These are phyloP conservation scores for Phytophthora meadii DNA, from an alignment of 352 stramenopile genomes.

Conservation along the genomic window DNA sequence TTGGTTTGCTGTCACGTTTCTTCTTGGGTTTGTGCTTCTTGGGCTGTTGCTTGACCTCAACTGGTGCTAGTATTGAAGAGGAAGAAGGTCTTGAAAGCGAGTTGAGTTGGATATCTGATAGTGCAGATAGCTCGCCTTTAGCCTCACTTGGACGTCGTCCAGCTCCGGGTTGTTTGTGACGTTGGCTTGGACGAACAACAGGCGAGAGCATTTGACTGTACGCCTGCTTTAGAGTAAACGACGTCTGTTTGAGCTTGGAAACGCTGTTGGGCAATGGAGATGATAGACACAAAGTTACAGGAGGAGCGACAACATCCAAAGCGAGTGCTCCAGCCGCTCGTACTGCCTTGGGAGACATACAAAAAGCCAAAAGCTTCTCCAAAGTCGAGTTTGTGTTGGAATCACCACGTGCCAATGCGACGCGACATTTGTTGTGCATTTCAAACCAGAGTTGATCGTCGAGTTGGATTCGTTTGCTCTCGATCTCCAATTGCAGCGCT, in stretches of 20 bases:
- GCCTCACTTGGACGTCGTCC: background rate
- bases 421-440: constrained; percentile 60
- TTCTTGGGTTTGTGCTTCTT: constrained; percentile 40
- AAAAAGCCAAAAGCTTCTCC: constrained; percentile 68
- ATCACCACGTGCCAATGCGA: constrained; percentile 33
- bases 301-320: constrained; percentile 41
- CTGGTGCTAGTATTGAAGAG: constrained; percentile 12
- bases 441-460: constrained; percentile 60
- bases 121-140: constrained; percentile 6
- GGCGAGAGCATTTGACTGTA: constrained; percentile 61
- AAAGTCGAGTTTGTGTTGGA: constrained; percentile 38
- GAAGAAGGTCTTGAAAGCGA: constrained; percentile 19
- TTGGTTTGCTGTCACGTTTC: constrained; percentile 28
- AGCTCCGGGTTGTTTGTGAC: constrained; percentile 9
- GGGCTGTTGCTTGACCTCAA: constrained; percentile 22
- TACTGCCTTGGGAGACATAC: constrained; percentile 27
- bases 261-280: constrained; percentile 48
- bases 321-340: constrained; percentile 34
- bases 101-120: constrained; percentile 9
- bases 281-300: constrained; percentile 45
- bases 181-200: constrained; percentile 61
- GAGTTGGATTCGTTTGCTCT: constrained; percentile 28
- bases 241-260: constrained; percentile 40
- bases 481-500: constrained; percentile 51
- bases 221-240: constrained; percentile 55